Percentiles rank a stretch among this genome's conserved stretches.
Conservation (phyloP, 1,139 yeast genomes). For the Barnettozyma hawaiiensis region DNA sequence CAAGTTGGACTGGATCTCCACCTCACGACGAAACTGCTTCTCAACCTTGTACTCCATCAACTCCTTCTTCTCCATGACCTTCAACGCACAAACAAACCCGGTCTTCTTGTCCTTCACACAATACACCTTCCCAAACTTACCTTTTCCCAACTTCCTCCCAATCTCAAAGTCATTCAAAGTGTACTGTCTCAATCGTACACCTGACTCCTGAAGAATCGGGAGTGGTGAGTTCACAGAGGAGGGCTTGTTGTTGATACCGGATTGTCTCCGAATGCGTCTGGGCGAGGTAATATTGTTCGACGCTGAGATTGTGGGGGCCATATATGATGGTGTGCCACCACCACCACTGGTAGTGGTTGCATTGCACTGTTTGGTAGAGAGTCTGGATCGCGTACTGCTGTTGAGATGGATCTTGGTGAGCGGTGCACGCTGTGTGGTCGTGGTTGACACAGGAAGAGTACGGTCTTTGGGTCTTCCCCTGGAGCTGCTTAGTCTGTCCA, state of each 20-base stretch:
- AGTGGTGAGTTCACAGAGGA: conserved; percentile 19
- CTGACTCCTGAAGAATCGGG: conserved; percentile 22
- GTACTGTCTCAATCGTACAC: conserved; percentile 24
- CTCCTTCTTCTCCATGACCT: conserved; percentile 83
- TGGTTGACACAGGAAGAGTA: not conserved
- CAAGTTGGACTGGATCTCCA: conserved; percentile 79
- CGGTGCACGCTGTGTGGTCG: conserved; percentile 5
- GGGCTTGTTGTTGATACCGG: conserved; percentile 13
- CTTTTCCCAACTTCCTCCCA: conserved; percentile 86
- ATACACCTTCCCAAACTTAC: conserved; percentile 89
- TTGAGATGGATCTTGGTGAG: conserved; percentile 17
- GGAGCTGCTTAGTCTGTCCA: not conserved
- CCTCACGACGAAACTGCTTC: conserved; percentile 82
- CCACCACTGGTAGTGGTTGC: not conserved
- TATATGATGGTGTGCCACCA: conserved; percentile 25
- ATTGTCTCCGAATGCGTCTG: conserved; percentile 15
- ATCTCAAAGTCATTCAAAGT: conserved; percentile 67
- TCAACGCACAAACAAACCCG: conserved; percentile 83
- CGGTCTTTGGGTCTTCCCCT: not conserved
- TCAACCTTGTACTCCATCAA: conserved; percentile 73
- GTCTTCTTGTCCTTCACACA: conserved; percentile 73
- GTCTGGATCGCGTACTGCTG: conserved; percentile 8
- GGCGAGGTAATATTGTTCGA: conserved; percentile 22
- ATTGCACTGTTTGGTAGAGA: conserved; percentile 9
- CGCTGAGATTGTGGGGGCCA: conserved; percentile 27